Evolutionary conservation across 208 protist genomes (phyloP), one percentile per base, ranked within the genome.

Genomic region (Leishmania tropica): DNA sequence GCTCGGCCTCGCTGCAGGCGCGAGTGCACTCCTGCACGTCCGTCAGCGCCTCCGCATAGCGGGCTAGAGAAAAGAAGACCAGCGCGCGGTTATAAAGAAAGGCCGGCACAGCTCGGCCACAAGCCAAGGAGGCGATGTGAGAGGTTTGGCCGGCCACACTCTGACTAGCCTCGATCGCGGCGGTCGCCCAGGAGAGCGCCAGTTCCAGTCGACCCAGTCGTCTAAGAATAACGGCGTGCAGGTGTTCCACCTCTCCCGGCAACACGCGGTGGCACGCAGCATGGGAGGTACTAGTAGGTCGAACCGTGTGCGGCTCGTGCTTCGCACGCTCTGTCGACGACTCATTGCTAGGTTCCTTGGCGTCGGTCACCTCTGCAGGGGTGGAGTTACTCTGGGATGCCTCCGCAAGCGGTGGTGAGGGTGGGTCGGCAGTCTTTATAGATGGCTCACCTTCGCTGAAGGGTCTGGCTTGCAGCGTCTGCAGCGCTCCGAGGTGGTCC

Each of bases 51-150:
- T 95, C 90, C 35, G 45, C 53, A 76, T 93, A 78, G 62, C 81
- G 68, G 15, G 85, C 79, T 21, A 96, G 76, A 48, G 62, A 70
- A 35, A 90, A 86, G 13, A 93, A 72, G 0, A 89, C 83, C 64
- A 92, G 83, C 15, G 91, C 92, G 70, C 89, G 84, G 67, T 81
- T 87, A 81, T 96, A 88, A 48, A 91, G 76, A 31, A 87, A 84
- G 60, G 79, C 83, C 3, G 92, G 83, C 1, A 85, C 89, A 56
- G 84, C 84, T 17, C 19, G 42, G 28, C 37, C 1, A 2, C 35
- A 60, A 65, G 94, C 79, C 31, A 42, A 45, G 84, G 58, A 19
- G 24, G 28, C 64, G 15, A 48, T 31, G 53, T 35, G 37, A 1
- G 77, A 31, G 60, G 31, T 21, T 24, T 11, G n/a, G n/a, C 19